Evolutionary conservation across 2,329 filamentous ascomycete species (phyloP).

Genomic region (Aschersonia sp.): DNA sequence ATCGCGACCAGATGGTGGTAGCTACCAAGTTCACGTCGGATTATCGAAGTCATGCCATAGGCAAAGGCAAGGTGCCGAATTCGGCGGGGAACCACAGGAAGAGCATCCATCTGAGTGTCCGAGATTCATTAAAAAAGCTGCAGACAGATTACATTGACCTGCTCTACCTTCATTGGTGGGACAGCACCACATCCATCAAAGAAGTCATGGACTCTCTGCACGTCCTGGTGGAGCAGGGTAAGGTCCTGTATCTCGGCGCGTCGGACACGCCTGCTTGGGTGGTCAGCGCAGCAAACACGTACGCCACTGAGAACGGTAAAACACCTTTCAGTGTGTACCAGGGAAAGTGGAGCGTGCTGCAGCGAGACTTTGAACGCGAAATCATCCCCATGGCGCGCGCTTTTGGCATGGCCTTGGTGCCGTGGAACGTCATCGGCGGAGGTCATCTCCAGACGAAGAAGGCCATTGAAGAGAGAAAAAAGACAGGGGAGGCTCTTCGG

Average conservation of each 20-base stretch:
- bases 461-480: background rate
- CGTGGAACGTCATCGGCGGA: conserved; percentile 45
- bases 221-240: conserved; percentile 23
- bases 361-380: conserved; percentile 23
- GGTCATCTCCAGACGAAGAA: conserved; percentile 30
- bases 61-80: conserved; percentile 23
- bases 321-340: conserved; percentile 25
- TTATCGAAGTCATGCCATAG: conserved; percentile 23
- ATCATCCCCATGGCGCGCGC: conserved; percentile 26
- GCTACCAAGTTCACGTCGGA: conserved; percentile 42
- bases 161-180: conserved; percentile 30
- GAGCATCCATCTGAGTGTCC: conserved; percentile 21
- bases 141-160: conserved; percentile 29
- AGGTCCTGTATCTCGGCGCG: conserved; percentile 25
- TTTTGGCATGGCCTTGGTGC: conserved; percentile 35
- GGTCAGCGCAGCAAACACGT: conserved; percentile 22
- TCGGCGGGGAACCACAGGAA: conserved; percentile 26
- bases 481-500: conserved; percentile 8
- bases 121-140: conserved; percentile 28
- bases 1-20: conserved; percentile 38
- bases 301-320: conserved; percentile 16
- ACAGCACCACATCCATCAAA: conserved; percentile 24
- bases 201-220: conserved; percentile 29
- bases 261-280: conserved; percentile 26
- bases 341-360: conserved; percentile 20